Percentiles rank a stretch among this genome's conserved stretches.
These are phyloP conservation scores for Gelatoporia subvermispora DNA, from an alignment of 768 basidiomycete species.

Conservation along the genomic window DNA sequence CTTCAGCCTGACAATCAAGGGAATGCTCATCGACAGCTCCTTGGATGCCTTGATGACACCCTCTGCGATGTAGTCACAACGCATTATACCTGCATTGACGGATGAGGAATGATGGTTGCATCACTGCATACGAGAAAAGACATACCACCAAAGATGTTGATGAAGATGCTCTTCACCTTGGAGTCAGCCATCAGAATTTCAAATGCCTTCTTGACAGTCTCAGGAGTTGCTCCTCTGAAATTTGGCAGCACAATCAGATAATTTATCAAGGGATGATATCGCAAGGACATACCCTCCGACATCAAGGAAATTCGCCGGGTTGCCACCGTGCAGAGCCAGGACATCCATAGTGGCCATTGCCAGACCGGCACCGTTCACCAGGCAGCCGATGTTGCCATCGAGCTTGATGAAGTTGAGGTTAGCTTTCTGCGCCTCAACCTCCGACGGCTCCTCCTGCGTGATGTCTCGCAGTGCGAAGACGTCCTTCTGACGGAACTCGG, in stretches of 20 bases:
- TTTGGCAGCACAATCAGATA: not conserved
- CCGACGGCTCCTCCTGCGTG: constrained; percentile 93
- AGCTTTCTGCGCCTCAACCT: constrained; percentile 96
- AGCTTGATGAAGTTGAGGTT: constrained; percentile 99
- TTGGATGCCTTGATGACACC: constrained; percentile 98
- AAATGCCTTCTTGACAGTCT: constrained; percentile 99
- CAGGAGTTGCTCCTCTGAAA: constrained; percentile 89
- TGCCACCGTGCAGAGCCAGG: constrained; percentile 90
- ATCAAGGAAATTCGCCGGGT: constrained; percentile 98
- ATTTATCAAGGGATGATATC: constrained; percentile 1
- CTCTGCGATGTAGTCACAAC: constrained; percentile 97
- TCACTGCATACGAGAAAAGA: not conserved
- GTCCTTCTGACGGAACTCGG: constrained; percentile 94
- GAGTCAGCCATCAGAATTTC: constrained; percentile 88
- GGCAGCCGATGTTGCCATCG: constrained; percentile 93
- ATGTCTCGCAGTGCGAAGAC: constrained; percentile 86
- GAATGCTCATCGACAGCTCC: constrained; percentile 80
- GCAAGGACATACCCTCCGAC: constrained; percentile 74
- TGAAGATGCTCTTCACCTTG: constrained; percentile 97
- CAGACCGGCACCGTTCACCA: constrained; percentile 97
- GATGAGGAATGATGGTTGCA: not conserved
- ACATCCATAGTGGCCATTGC: constrained; percentile 99
- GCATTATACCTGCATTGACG: constrained; percentile 75
- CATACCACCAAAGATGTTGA: constrained; percentile 92
- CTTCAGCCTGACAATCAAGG: constrained; percentile 90